phyloP scores from a whole-genome alignment of 352 stramenopile species.

The Aphanomyces euteiches region DNA sequence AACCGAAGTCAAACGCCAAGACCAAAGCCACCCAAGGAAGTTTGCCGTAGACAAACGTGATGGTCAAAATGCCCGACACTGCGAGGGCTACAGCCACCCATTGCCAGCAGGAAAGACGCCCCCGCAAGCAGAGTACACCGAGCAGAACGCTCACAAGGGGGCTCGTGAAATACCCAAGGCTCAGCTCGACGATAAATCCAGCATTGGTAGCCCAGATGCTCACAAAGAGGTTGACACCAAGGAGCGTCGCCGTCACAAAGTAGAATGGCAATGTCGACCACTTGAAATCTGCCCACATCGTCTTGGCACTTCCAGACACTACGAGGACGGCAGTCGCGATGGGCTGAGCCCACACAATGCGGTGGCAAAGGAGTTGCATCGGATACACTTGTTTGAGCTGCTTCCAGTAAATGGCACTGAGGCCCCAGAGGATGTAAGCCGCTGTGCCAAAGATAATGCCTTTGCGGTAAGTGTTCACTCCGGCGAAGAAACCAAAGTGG shows the following conservation, averaged over 20 bases:
- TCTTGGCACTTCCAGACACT: neutral
- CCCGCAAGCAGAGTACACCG: slow-evolving; percentile 17
- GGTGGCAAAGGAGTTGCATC: slow-evolving; percentile 23
- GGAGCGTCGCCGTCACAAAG: slow-evolving; percentile 7
- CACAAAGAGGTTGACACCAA: slow-evolving; percentile 25
- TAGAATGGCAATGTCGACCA: slow-evolving; percentile 12
- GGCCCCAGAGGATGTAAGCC: slow-evolving; percentile 21
- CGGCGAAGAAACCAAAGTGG: too few relatives aligned
- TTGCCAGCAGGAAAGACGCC: slow-evolving; percentile 18
- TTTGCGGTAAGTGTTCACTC: slow-evolving; percentile 26
- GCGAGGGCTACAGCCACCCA: slow-evolving; percentile 24
- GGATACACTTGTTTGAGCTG: slow-evolving; percentile 3
- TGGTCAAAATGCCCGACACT: slow-evolving; percentile 10
- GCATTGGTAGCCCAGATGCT: slow-evolving; percentile 23
- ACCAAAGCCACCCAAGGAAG: slow-evolving; percentile 25
- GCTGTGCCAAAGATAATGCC: slow-evolving; percentile 17
- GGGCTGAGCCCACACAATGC: slow-evolving; percentile 25
- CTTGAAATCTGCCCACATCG: neutral
- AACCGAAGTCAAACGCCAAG: slow-evolving; percentile 20
- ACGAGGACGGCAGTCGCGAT: slow-evolving; percentile 1
- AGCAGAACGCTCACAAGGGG: slow-evolving; percentile 26
- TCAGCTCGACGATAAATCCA: slow-evolving; percentile 26
- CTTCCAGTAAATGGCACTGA: slow-evolving; percentile 26
- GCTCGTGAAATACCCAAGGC: slow-evolving; percentile 27
- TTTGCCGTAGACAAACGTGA: slow-evolving; percentile 27